A percentile compares a stretch with the other conserved stretches of the same genome.
Evolutionary conservation across 306 rosid genomes (phyloP).

Genomic region (Vigna hirtella): DNA sequence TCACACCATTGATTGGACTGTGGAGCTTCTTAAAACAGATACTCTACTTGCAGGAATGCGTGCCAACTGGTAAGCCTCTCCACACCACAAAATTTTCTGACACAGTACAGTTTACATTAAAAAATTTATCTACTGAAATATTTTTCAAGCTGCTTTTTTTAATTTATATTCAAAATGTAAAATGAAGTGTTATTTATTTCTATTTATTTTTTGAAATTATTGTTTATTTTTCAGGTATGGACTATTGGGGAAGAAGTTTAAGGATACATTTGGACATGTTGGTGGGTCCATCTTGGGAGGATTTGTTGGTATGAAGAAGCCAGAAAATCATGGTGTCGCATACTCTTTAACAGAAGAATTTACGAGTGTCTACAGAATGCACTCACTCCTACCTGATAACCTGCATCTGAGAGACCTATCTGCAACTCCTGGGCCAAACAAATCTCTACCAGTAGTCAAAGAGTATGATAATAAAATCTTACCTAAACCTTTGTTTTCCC

Average conservation of each 20-base stretch:
- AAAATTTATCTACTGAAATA: too few species aligned
- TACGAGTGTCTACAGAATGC: constrained; percentile 65
- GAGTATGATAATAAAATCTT: constrained; percentile 43
- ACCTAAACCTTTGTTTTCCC: too few species aligned
- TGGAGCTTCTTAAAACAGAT: constrained; percentile 72
- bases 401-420: constrained; percentile 52
- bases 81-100: too few species aligned
- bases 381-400: constrained; percentile 58
- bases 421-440: constrained; percentile 51
- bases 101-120: too few species aligned
- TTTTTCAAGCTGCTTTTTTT: too few species aligned
- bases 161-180: too few species aligned
- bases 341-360: constrained; percentile 72
- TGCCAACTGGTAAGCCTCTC: constrained; percentile 54
- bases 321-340: constrained; percentile 64
- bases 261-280: constrained; percentile 72
- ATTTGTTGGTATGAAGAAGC: constrained; percentile 57
- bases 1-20: constrained; percentile 76
- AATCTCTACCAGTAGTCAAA: constrained; percentile 57
- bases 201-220: too few species aligned
- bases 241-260: constrained; percentile 68
- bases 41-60: constrained; percentile 69
- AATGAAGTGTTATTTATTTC: too few species aligned
- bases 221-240: constrained; percentile 58
- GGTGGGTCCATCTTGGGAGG: constrained; percentile 59